Percentiles rank a stretch among this genome's conserved stretches.
These are phyloP conservation scores for Hyphopichia khmerensis DNA, from an alignment of 1,139 yeast species.

Conservation along the genomic window DNA sequence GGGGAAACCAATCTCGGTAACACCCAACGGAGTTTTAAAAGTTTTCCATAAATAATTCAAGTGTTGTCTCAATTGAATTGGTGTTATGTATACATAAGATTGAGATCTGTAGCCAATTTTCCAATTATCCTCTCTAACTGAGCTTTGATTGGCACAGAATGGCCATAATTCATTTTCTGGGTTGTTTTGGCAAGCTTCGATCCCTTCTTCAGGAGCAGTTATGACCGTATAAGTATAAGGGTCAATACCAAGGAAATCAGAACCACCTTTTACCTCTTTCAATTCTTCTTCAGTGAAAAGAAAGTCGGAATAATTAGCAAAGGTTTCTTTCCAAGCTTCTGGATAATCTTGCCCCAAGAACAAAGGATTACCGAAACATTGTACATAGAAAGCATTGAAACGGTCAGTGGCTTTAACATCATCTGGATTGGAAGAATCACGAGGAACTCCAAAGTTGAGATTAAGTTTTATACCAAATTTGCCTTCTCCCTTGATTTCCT, in stretches of 20 bases:
- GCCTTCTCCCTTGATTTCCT: slow-evolving; percentile 24
- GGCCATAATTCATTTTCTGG: slow-evolving; percentile 18
- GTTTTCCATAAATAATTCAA: slow-evolving; percentile 20
- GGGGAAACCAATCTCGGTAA: slow-evolving; percentile 36
- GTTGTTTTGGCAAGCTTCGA: slow-evolving; percentile 16
- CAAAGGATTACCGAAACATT: slow-evolving; percentile 28
- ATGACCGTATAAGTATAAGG: slow-evolving; percentile 26
- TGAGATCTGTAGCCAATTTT: slow-evolving; percentile 25
- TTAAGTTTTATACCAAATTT: slow-evolving; percentile 21
- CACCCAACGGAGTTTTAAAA: slow-evolving; percentile 18
- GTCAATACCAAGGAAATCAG: slow-evolving; percentile 36
- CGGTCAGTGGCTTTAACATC: slow-evolving; percentile 25
- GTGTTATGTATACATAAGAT: slow-evolving; percentile 21
- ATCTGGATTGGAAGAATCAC: slow-evolving; percentile 14
- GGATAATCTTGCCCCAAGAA: slow-evolving; percentile 32
- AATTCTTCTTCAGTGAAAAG: slow-evolving; percentile 25
- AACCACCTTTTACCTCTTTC: slow-evolving; percentile 16
- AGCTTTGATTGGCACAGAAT: slow-evolving; percentile 16
- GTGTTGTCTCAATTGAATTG: slow-evolving; percentile 15
- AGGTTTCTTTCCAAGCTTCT: slow-evolving; percentile 19
- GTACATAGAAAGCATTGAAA: slow-evolving; percentile 23
- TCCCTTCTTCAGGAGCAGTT: slow-evolving; percentile 19
- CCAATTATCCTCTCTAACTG: slow-evolving; percentile 24
- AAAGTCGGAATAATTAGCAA: slow-evolving; percentile 13
- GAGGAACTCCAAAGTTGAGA: slow-evolving; percentile 19